Evolutionary conservation across 139 green algal genomes (phyloP).

Genomic region (Coccomyxa sp.): DNA sequence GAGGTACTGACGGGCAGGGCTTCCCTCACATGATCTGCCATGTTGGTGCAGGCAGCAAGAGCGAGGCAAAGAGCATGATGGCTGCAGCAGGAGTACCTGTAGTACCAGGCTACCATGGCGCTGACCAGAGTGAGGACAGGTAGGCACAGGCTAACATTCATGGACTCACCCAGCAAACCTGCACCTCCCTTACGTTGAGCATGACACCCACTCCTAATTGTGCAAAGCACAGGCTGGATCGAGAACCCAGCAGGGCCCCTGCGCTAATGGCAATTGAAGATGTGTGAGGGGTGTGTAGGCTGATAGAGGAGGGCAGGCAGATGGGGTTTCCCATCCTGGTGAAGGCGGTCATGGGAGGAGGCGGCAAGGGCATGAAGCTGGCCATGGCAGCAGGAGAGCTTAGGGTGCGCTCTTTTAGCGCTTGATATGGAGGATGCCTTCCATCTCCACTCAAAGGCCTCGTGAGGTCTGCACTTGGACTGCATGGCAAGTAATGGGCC

Average conservation of each 20-base stretch:
- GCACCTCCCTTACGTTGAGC: no score
- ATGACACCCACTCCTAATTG: no score
- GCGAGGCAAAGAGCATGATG: slow-evolving; percentile 72
- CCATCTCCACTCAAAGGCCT: no score
- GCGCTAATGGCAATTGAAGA: not conserved
- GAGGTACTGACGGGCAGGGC: no score
- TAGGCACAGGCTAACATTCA: no score
- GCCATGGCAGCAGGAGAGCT: slow-evolving; percentile 26
- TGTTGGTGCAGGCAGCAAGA: slow-evolving; percentile 59
- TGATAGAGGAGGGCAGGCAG: slow-evolving; percentile 42
- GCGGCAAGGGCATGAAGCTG: slow-evolving; percentile 93
- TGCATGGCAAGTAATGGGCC: no score
- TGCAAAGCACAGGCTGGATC: no score
- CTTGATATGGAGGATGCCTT: no score
- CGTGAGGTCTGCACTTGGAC: no score
- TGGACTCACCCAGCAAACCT: no score
- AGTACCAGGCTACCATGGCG: slow-evolving; percentile 81
- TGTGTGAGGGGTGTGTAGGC: no score
- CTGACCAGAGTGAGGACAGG: slow-evolving; percentile 44
- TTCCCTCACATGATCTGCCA: not conserved
- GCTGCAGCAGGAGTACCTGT: slow-evolving; percentile 69
- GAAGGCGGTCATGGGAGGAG: slow-evolving; percentile 79
- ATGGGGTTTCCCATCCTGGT: slow-evolving; percentile 83
- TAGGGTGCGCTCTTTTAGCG: slow-evolving; percentile 4
- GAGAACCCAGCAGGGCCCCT: no score